A percentile compares a stretch with the other conserved stretches of the same genome.
Conservation (phyloP, 2,329 filamentous ascomycete genomes). For the Calonectria crousiana region DNA sequence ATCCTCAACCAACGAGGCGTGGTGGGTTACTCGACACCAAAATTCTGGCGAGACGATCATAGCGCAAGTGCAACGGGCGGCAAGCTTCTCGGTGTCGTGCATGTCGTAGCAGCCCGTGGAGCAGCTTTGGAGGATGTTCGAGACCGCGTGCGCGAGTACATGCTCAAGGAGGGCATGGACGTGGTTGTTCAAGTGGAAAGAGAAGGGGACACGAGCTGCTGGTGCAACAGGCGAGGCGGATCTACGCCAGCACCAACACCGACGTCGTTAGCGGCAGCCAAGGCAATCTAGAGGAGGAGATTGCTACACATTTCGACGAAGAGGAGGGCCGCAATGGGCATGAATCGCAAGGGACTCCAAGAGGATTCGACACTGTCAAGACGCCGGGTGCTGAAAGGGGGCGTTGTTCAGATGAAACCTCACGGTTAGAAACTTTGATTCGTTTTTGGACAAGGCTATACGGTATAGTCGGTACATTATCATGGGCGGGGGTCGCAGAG, state of each 20-base stretch:
- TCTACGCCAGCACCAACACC: slow-evolving; percentile 44
- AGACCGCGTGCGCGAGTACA: slow-evolving; percentile 78
- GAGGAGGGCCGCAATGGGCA: slow-evolving; percentile 5
- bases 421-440: slow-evolving; percentile 24
- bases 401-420: slow-evolving; percentile 12
- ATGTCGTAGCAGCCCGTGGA: slow-evolving; percentile 80
- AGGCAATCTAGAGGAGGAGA: slow-evolving; percentile 47
- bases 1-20: slow-evolving; percentile 87
- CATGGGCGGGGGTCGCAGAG: not conserved
- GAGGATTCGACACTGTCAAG: slow-evolving; percentile 10
- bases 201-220: slow-evolving; percentile 78
- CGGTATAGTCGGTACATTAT: slow-evolving; percentile 20
- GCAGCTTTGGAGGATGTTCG: slow-evolving; percentile 87
- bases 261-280: slow-evolving; percentile 45
- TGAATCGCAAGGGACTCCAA: slow-evolving; percentile 17
- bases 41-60: slow-evolving; percentile 91
- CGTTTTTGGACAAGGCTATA: slow-evolving; percentile 8
- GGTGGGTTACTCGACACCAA: slow-evolving; percentile 84
- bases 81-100: slow-evolving; percentile 84
- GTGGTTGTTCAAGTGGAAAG: slow-evolving; percentile 89
- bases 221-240: slow-evolving; percentile 60
- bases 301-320: slow-evolving; percentile 16
- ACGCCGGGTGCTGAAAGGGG: not conserved
- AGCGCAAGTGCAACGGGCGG: slow-evolving; percentile 56
- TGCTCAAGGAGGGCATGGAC: slow-evolving; percentile 79